Percentiles rank a stretch among this genome's conserved stretches.
Evolutionary conservation across 305 asterid species (phyloP).

Genomic region (Nicotiana rustica): DNA sequence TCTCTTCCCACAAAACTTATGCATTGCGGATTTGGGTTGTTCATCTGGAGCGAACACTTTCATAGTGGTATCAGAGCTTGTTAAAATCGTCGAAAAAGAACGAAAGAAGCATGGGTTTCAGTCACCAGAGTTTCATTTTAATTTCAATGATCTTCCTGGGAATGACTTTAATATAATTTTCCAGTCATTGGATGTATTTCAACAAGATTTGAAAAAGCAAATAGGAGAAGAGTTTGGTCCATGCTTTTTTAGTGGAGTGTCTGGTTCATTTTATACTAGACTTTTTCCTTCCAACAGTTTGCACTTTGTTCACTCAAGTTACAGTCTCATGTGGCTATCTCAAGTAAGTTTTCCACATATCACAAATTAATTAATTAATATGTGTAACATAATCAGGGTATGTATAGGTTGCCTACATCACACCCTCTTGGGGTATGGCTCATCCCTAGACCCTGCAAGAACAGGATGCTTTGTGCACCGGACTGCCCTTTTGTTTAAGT

Average conservation of each 20-base stretch:
- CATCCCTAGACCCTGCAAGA: too few relatives aligned
- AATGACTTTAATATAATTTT: slow-evolving; percentile 66
- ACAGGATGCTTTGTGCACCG: too few relatives aligned
- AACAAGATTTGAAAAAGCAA: slow-evolving; percentile 36
- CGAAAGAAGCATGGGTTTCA: slow-evolving; percentile 35
- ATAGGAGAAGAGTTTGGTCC: slow-evolving; percentile 30
- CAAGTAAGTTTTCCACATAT: slow-evolving; percentile 42
- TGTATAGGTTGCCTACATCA: too few relatives aligned
- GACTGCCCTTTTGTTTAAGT: too few relatives aligned
- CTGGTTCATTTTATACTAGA: slow-evolving; percentile 59
- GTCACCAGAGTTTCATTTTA: slow-evolving; percentile 47
- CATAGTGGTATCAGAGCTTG: slow-evolving; percentile 41
- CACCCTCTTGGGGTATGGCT: too few relatives aligned
- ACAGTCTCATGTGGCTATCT: slow-evolving; percentile 73
- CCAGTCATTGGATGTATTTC: slow-evolving; percentile 43
- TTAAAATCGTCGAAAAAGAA: slow-evolving; percentile 40
- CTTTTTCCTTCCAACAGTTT: slow-evolving; percentile 50
- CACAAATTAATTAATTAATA: background rate
- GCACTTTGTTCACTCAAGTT: slow-evolving; percentile 65
- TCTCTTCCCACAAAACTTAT: slow-evolving; percentile 33
- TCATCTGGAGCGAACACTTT: slow-evolving; percentile 68
- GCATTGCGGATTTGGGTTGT: slow-evolving; percentile 70
- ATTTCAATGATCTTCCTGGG: slow-evolving; percentile 62
- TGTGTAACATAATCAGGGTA: too few relatives aligned
- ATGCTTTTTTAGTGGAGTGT: slow-evolving; percentile 52